These are phyloP conservation scores for Zhuliangozyma blackwelliae DNA, from an alignment of 1,139 yeast genomes.

Conservation along the genomic window DNA sequence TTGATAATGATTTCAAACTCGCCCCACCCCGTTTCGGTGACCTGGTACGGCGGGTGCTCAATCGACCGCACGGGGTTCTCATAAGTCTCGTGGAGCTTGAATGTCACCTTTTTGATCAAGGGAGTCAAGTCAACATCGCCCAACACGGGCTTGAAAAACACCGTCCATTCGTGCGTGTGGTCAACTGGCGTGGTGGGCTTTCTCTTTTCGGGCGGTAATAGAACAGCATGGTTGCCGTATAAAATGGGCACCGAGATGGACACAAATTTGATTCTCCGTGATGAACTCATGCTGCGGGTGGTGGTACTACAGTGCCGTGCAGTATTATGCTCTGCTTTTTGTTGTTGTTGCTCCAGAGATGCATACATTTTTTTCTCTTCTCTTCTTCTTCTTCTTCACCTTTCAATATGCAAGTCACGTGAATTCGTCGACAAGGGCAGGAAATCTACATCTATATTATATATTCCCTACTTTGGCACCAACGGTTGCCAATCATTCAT, in stretches of 20 bases:
- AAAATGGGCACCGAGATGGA: conserved; percentile 81
- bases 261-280: conserved; percentile 54
- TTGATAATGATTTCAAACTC: conserved; percentile 92
- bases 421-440: background rate
- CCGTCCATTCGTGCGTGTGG: conserved; percentile 96
- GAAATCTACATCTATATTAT: background rate
- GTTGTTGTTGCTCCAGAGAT: background rate
- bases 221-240: conserved; percentile 83
- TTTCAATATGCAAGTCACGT: no score
- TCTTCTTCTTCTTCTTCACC: no score
- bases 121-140: conserved; percentile 75
- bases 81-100: conserved; percentile 92
- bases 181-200: conserved; percentile 78
- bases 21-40: conserved; percentile 99
- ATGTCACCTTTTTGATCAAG: conserved; percentile 83
- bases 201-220: conserved; percentile 55
- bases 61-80: conserved; percentile 78
- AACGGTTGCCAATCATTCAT: conserved; percentile 58
- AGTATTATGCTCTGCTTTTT: no score
- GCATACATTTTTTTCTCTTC: background rate
- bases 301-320: no score
- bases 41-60: conserved; percentile 89
- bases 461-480: conserved; percentile 47
- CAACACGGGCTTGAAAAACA: conserved; percentile 80
- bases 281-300: background rate